Evolutionary conservation across 2,329 filamentous ascomycete genomes (phyloP).

Genomic region (Cytospora piceae): DNA sequence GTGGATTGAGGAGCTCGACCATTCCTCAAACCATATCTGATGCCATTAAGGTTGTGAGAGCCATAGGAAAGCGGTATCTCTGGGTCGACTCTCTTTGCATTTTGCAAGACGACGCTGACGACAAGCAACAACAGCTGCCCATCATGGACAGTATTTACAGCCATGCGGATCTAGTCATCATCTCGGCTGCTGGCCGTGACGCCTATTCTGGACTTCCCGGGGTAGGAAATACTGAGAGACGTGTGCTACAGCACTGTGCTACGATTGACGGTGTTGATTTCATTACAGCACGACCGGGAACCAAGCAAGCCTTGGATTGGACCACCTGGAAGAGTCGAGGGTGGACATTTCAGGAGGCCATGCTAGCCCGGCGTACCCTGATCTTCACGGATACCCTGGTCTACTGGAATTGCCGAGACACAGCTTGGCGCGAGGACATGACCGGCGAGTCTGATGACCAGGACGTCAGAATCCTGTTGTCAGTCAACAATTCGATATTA

Average conservation of each 20-base stretch:
- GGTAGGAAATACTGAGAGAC: neutral
- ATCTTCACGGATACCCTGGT: neutral
- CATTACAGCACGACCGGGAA: neutral
- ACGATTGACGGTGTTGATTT: neutral
- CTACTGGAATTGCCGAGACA: neutral
- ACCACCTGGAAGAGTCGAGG: neutral
- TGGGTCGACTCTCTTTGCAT: neutral
- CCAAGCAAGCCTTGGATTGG: neutral
- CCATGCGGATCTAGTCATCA: neutral
- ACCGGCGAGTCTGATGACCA: neutral
- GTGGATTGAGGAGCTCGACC: neutral
- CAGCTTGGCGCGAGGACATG: neutral
- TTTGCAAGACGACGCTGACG: neutral
- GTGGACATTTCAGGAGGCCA: neutral
- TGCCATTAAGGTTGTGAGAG: neutral
- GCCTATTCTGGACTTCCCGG: neutral
- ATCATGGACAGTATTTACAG: neutral
- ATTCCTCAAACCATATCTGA: neutral
- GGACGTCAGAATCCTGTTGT: too few relatives aligned
- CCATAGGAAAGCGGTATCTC: neutral
- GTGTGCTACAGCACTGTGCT: neutral
- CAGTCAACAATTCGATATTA: neutral
- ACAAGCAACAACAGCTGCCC: neutral
- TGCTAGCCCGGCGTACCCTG: neutral
- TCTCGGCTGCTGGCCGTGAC: neutral